These are phyloP conservation scores for Rosa multiflora DNA, from an alignment of 306 rosid species.

Conservation along the genomic window DNA sequence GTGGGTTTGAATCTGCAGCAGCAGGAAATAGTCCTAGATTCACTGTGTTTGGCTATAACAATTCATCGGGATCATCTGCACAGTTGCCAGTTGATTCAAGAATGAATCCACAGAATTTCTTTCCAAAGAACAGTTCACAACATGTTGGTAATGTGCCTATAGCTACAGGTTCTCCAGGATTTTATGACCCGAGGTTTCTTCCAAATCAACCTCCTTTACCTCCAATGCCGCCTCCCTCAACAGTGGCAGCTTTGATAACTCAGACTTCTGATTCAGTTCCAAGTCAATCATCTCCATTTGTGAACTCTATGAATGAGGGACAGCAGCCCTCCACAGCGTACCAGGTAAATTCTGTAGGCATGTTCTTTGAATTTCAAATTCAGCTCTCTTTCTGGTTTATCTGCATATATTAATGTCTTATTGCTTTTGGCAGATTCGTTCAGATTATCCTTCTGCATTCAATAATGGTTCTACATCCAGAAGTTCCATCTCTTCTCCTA, in stretches of 20 bases:
- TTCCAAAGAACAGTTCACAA: constrained; percentile 62
- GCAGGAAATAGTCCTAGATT: constrained; percentile 48
- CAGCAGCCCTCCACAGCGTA: constrained; percentile 55
- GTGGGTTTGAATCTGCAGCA: constrained; percentile 60
- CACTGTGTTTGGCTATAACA: constrained; percentile 52
- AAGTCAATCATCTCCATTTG: constrained; percentile 57
- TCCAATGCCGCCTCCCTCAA: constrained; percentile 89
- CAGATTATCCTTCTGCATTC: constrained; percentile 64
- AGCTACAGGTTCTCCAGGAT: constrained; percentile 71
- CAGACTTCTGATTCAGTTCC: constrained; percentile 63
- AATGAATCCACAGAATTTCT: constrained; percentile 55
- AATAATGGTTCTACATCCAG: constrained; percentile 55
- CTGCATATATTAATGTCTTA: constrained; percentile 11
- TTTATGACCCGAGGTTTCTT: constrained; percentile 72
- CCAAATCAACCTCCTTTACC: constrained; percentile 94
- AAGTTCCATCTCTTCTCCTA: constrained; percentile 60
- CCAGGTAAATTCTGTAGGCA: constrained; percentile 45
- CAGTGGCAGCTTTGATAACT: constrained; percentile 54
- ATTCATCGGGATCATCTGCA: constrained; percentile 51
- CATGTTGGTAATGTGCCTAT: constrained; percentile 54
- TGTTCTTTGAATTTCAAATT: constrained; percentile 15
- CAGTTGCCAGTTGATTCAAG: constrained; percentile 62
- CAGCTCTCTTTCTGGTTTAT: constrained; percentile 14
- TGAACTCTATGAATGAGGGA: constrained; percentile 54
- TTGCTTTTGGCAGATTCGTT: constrained; percentile 57